Evolutionary conservation across 2,329 filamentous ascomycete genomes (phyloP), one percentile per base, ranked within the genome.

Genomic region (Coniochaeta ligniaria): DNA sequence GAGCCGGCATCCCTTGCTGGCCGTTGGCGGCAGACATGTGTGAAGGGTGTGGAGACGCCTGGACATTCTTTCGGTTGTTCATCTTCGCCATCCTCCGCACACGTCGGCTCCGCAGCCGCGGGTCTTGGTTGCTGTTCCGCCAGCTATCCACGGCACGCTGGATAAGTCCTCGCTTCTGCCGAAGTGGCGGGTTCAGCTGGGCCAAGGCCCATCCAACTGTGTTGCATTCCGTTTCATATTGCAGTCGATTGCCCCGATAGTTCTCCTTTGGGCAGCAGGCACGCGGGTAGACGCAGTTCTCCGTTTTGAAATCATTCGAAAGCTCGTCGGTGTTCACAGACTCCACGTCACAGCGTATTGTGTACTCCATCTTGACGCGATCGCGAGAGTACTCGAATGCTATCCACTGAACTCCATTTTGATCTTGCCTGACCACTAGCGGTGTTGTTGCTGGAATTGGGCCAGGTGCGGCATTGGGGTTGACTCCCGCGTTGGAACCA

Each of bases 131-230:
- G 83, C 94, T 98, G 79, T 99, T 99, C 64, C 95, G 85, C 95
- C 95, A 98, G 78, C 93, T 97, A 76, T 99, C 95, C 52, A 99
- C 95, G 1, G 95, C 95, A 65, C 95, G 85, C 78, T 99, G 95
- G 67, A 99, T 99, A 62, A 99, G 82, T 8, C 95, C 95, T 67
- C 95, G 86, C 81, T 98, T 98, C 67, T 94, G 94, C 64, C 94
- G 87, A 62, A 98, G 82, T 61, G 91, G 90, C 8, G 92, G 88
- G 74, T 99, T 99, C 59, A 99, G 79, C 71, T 98, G 90, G 2
- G 95, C 95, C 66, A 99, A 78, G 14, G 94, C 94, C 95, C 95
- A 99, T n/a, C 95, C 95, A n/a, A 99, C 95, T 0, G 92, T 92
- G 77, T 99, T 99, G 82, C 95, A 99, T 77, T 99, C 95, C 17